Evolutionary conservation across 345 rosid genomes (phyloP), one percentile per base, ranked within the genome.

Genomic region (Kernera saxatilis): DNA sequence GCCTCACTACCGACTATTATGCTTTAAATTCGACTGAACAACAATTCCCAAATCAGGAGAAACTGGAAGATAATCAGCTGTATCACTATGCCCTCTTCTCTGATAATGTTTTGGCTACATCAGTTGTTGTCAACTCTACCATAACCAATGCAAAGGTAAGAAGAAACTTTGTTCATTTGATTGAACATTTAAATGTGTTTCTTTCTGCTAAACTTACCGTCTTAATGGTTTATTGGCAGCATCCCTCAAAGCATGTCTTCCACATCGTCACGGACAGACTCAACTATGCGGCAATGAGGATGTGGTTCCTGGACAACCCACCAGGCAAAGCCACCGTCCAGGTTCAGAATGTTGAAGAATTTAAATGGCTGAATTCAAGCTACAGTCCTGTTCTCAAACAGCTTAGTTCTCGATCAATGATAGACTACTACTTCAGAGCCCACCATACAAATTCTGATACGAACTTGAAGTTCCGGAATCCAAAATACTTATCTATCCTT

Each of bases 361-460:
- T 88, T 77, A 82, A 90, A 23, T 94, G 99, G 99, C 81, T 94
- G 76, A 94, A 94, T 70, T 64, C 97, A 15, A 91, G 92, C 78
- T 94, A 94, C 80, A 91, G 99, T 79, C 99, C 99, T 63, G 98
- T 94, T 55, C 98, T 91, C 45, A 86, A 85, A 83, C 99, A 94
- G 80, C 77, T 94, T 77, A 86, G 84, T 69, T 94, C 98, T 72
- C 88, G 71, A 22, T 82, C 96, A 17, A 94, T 88, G 90, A 86
- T 91, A 62, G 92, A 94, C 58, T 94, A 89, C 78, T 94, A 94
- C 92, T 94, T 94, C 73, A 84, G 87, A 80, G 79, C 96, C 22
- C 93, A 89, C 79, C 84, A 69, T 51, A 79, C 81, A 5, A 88
- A 73, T 80, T 86, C 96, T 49, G 99, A 89, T 81, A 57, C 88